phyloP scores from a whole-genome alignment of 768 basidiomycete species.

The Mycena amicta region DNA sequence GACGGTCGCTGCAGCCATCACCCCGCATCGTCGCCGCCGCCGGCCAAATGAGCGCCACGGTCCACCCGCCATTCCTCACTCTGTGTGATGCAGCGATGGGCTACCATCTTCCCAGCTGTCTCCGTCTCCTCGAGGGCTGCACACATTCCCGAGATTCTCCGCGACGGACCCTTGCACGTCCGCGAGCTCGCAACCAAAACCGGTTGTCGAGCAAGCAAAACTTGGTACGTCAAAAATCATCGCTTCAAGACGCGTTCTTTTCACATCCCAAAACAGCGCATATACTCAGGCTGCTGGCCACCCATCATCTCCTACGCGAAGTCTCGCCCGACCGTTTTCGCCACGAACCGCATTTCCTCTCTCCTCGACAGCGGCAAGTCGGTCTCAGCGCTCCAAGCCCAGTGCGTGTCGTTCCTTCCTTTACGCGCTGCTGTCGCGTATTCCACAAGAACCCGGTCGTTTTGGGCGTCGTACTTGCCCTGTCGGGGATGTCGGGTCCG shows the following conservation, averaged over 20 bases:
- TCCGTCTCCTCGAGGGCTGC: slow-evolving; percentile 75
- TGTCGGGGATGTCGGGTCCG: neutral
- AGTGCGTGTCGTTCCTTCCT: neutral
- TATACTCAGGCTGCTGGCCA: slow-evolving; percentile 73
- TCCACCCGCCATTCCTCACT: slow-evolving; percentile 70
- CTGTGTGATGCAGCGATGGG: slow-evolving; percentile 74
- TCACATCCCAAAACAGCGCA: slow-evolving; percentile 50
- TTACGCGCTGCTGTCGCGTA: neutral
- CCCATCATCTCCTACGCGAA: slow-evolving; percentile 76
- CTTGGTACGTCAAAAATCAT: slow-evolving; percentile 47
- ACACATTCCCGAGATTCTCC: slow-evolving; percentile 69
- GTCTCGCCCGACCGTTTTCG: slow-evolving; percentile 70
- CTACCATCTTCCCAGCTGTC: slow-evolving; percentile 77
- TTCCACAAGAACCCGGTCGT: neutral
- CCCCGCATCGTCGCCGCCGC: slow-evolving; percentile 69
- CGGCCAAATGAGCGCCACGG: slow-evolving; percentile 64
- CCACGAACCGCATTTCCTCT: slow-evolving; percentile 70
- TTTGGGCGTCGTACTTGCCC: too few relatives aligned
- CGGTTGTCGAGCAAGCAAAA: slow-evolving; percentile 49
- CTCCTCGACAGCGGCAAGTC: slow-evolving; percentile 69
- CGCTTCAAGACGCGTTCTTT: neutral
- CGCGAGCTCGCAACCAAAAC: slow-evolving; percentile 45
- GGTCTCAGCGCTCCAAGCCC: slow-evolving; percentile 24
- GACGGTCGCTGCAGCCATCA: slow-evolving; percentile 58
- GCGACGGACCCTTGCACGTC: slow-evolving; percentile 61